These are phyloP conservation scores for Colletotrichum karsti DNA, from an alignment of 2,329 filamentous ascomycete species.

Conservation along the genomic window DNA sequence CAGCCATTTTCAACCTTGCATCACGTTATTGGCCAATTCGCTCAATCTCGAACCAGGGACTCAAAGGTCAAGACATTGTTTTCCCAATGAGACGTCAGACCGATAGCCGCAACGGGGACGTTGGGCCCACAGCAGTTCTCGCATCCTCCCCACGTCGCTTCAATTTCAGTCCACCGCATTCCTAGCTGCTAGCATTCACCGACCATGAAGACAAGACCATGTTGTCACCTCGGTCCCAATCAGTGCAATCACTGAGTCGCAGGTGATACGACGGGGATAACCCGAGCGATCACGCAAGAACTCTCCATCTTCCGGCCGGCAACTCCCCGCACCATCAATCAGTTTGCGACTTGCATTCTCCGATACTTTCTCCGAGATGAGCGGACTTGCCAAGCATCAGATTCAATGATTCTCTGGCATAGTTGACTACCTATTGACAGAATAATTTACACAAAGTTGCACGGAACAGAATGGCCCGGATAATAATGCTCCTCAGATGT, in stretches of 20 bases:
- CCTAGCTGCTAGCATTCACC: neutral
- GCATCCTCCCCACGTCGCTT: neutral
- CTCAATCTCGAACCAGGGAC: neutral
- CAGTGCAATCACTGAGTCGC: neutral
- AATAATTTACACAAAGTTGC: neutral
- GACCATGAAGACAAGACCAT: neutral
- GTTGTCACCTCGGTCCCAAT: neutral
- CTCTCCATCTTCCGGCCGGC: neutral
- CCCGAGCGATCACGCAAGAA: slow-evolving; percentile 7
- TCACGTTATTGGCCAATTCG: neutral
- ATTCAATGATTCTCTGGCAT: no score
- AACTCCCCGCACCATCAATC: neutral
- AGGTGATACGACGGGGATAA: neutral
- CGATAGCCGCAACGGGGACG: slow-evolving; percentile 15
- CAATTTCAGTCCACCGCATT: neutral
- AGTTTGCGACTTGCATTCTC: neutral
- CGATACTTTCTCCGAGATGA: slow-evolving; percentile 5
- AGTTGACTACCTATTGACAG: no score
- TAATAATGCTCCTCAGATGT: neutral
- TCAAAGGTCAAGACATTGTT: neutral
- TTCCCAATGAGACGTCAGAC: slow-evolving; percentile 5
- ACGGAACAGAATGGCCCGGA: neutral
- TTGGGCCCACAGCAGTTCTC: neutral
- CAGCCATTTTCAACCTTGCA: neutral
- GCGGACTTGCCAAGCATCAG: neutral